These are phyloP conservation scores for Grigorovia yakushimaensis DNA, from an alignment of 805 yeast species.

Conservation along the genomic window DNA sequence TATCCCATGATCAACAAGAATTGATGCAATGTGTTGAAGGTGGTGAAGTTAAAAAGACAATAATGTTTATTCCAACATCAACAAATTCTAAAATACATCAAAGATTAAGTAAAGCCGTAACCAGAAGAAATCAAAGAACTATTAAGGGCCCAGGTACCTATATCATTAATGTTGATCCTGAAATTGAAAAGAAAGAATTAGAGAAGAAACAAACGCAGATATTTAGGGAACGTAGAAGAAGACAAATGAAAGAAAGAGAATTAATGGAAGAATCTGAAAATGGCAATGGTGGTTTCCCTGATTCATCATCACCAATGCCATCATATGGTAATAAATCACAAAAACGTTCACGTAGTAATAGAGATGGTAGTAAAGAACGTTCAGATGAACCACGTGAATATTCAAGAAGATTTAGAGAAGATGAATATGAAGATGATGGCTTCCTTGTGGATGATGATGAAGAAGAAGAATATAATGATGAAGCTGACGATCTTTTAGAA, in stretches of 20 bases:
- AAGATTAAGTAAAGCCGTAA: slow-evolving; percentile 62
- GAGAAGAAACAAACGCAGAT: slow-evolving; percentile 60
- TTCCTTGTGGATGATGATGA: slow-evolving; percentile 30
- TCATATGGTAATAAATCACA: slow-evolving; percentile 9
- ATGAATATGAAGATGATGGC: slow-evolving; percentile 29
- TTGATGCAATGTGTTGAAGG: slow-evolving; percentile 53
- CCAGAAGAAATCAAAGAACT: slow-evolving; percentile 28
- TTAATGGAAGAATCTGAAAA: slow-evolving; percentile 21
- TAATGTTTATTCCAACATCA: slow-evolving; percentile 82
- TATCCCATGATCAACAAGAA: slow-evolving; percentile 61
- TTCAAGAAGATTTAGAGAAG: slow-evolving; percentile 12
- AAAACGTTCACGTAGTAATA: slow-evolving; percentile 9
- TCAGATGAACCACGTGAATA: slow-evolving; percentile 4
- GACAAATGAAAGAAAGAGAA: slow-evolving; percentile 47
- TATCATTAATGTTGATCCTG: slow-evolving; percentile 50
- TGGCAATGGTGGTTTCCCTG: not conserved
- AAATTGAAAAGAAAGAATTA: slow-evolving; percentile 52
- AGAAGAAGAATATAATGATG: slow-evolving; percentile 21
- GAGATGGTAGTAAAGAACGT: slow-evolving; percentile 4
- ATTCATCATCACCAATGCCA: slow-evolving; percentile 33
- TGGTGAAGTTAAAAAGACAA: slow-evolving; percentile 49
- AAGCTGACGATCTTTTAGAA: slow-evolving; percentile 22
- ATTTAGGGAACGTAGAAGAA: slow-evolving; percentile 57
- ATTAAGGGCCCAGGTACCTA: slow-evolving; percentile 33
- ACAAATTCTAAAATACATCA: slow-evolving; percentile 78